Conservation (phyloP, 192 early-diverging fungal species). For the Allomyces arbusculus region DNA sequence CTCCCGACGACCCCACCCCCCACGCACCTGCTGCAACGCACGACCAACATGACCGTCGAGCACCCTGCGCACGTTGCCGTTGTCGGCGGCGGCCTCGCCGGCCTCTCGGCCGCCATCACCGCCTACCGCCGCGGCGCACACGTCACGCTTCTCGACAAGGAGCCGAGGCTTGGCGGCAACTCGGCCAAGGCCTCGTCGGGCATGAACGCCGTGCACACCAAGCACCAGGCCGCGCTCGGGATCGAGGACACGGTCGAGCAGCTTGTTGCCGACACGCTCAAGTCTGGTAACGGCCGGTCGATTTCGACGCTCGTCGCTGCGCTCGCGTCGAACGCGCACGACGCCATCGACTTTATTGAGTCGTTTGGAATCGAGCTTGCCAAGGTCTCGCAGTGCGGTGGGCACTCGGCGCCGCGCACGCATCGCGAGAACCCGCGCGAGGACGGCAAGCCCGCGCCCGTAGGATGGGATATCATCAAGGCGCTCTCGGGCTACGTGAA, state of each 20-base stretch:
- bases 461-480: slow-evolving; percentile 13
- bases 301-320: slow-evolving; percentile 62
- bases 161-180: slow-evolving; percentile 79
- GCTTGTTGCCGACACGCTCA: slow-evolving; percentile 72
- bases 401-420: slow-evolving; percentile 82
- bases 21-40: too few relatives aligned
- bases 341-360: slow-evolving; percentile 84
- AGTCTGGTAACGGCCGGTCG: slow-evolving; percentile 64
- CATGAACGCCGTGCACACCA: slow-evolving; percentile 85
- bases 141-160: slow-evolving; percentile 69
- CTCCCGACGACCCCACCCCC: too few relatives aligned
- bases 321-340: slow-evolving; percentile 60
- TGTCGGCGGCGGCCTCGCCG: slow-evolving; percentile 77
- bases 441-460: slow-evolving; percentile 18
- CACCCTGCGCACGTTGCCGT: slow-evolving; percentile 11
- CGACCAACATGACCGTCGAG: too few relatives aligned
- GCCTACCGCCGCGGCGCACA: slow-evolving; percentile 63
- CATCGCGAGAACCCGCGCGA: slow-evolving; percentile 58
- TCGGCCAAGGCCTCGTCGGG: slow-evolving; percentile 95
- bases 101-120: slow-evolving; percentile 72
- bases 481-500: not conserved
- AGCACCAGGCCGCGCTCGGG: slow-evolving; percentile 45
- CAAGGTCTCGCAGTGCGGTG: slow-evolving; percentile 71
- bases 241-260: slow-evolving; percentile 63
- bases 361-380: slow-evolving; percentile 76